phyloP scores from a whole-genome alignment of 208 protist species.

The Porcisia deanei region DNA sequence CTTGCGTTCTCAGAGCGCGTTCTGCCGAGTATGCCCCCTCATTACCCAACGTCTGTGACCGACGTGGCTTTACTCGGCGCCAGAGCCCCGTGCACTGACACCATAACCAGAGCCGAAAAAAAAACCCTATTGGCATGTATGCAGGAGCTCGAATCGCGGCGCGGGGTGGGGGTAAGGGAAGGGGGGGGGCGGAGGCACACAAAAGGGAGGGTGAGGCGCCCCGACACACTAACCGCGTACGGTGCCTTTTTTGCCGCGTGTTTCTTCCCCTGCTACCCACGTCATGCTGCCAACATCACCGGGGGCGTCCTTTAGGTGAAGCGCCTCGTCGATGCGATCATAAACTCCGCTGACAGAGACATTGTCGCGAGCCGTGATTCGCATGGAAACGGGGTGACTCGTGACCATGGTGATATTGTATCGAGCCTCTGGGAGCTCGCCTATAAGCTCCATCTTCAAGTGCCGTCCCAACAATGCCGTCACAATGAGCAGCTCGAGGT shows the following conservation, averaged over 20 bases:
- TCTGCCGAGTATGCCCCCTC: too few relatives aligned
- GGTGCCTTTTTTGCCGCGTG: slow-evolving; percentile 2
- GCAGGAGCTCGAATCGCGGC: too few relatives aligned
- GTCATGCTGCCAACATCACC: slow-evolving; percentile 5
- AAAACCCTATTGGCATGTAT: too few relatives aligned
- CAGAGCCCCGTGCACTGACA: too few relatives aligned
- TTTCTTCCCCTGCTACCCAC: background rate
- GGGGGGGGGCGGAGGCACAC: background rate
- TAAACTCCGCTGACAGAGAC: slow-evolving; percentile 20
- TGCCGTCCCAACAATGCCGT: slow-evolving; percentile 39
- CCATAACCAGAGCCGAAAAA: too few relatives aligned
- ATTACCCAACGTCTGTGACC: too few relatives aligned
- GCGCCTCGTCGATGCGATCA: slow-evolving; percentile 11
- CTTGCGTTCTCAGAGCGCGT: too few relatives aligned
- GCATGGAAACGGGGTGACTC: slow-evolving; percentile 38
- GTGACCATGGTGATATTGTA: slow-evolving; percentile 54
- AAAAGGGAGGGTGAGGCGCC: background rate
- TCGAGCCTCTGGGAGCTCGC: slow-evolving; percentile 42
- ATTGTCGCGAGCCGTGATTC: slow-evolving; percentile 26
- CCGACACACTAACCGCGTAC: slow-evolving; percentile 5
- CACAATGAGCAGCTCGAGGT: slow-evolving; percentile 46
- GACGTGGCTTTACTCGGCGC: too few relatives aligned
- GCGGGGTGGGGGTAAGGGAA: background rate
- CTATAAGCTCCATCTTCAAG: slow-evolving; percentile 38
- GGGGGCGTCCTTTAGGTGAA: slow-evolving; percentile 21